Percentiles rank a stretch among this genome's conserved stretches.
These are phyloP conservation scores for Pneumocystis wakefieldiae DNA, from an alignment of 1,139 yeast genomes.

Conservation along the genomic window DNA sequence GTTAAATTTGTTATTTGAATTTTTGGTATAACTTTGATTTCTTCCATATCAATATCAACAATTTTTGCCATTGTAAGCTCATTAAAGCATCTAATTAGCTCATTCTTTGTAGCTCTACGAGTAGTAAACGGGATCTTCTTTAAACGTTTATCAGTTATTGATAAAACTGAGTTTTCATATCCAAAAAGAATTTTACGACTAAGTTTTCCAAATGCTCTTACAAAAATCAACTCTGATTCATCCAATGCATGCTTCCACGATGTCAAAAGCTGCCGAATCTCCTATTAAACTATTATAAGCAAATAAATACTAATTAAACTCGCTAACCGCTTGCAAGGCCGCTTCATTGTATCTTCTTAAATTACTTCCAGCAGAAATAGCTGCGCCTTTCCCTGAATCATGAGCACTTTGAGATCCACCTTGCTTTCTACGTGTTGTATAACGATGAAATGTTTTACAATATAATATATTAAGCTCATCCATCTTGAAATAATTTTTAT, in stretches of 20 bases:
- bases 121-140: slow-evolving; percentile 77
- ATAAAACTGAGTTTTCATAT: slow-evolving; percentile 41
- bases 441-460: slow-evolving; percentile 83
- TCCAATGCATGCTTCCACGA: slow-evolving; percentile 49
- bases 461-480: slow-evolving; percentile 41
- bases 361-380: slow-evolving; percentile 89
- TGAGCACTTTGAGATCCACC: slow-evolving; percentile 94
- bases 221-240: slow-evolving; percentile 54
- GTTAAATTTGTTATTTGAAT: slow-evolving; percentile 16
- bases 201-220: slow-evolving; percentile 67
- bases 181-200: slow-evolving; percentile 55
- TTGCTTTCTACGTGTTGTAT: slow-evolving; percentile 91
- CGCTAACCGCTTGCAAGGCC: slow-evolving; percentile 36
- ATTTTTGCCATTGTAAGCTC: slow-evolving; percentile 49
- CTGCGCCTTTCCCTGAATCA: slow-evolving; percentile 87
- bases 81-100: slow-evolving; percentile 73
- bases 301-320: background rate
- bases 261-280: slow-evolving; percentile 50
- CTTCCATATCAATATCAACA: slow-evolving; percentile 23
- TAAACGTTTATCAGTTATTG: slow-evolving; percentile 40
- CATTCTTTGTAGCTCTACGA: slow-evolving; percentile 68
- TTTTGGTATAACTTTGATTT: slow-evolving; percentile 25
- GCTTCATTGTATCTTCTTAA: slow-evolving; percentile 81
- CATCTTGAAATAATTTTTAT: slow-evolving; percentile 31
- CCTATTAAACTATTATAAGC: slow-evolving; percentile 26